Conservation (phyloP, 805 yeast species). For the Sporopachydermia lactativora region DNA sequence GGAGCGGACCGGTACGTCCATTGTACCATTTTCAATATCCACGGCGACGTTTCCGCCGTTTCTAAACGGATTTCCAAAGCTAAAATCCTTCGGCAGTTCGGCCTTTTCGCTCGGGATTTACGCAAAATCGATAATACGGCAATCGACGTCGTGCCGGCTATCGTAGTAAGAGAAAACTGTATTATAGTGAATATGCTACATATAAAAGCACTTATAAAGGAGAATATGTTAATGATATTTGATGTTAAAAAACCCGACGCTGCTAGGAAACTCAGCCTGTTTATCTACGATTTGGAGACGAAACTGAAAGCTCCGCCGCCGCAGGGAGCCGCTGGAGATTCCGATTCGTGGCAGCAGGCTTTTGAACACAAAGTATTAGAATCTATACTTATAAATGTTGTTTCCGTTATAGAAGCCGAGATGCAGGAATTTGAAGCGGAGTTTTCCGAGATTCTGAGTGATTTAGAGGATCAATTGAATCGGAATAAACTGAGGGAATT, state of each 20-base stretch:
- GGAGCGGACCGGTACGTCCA: conserved; percentile 23
- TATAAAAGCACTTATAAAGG: conserved; percentile 45
- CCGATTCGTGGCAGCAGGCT: conserved; percentile 23
- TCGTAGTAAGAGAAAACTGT: conserved; percentile 42
- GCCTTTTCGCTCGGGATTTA: conserved; percentile 73
- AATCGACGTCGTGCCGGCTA: conserved; percentile 51
- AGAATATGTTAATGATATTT: conserved; percentile 45
- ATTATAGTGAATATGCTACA: conserved; percentile 49
- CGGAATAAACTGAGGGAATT: conserved; percentile 61
- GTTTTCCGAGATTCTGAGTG: conserved; percentile 52
- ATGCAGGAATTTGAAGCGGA: conserved; percentile 39
- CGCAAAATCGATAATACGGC: conserved; percentile 64
- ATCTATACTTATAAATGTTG: conserved; percentile 66
- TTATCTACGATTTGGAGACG: conserved; percentile 74
- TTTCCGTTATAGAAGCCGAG: conserved; percentile 68
- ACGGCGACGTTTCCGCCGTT: conserved; percentile 45
- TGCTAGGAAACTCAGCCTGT: conserved; percentile 58
- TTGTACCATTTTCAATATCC: conserved; percentile 44
- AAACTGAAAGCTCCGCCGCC: conserved; percentile 34
- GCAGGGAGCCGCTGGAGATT: conserved; percentile 11
- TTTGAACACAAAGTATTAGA: conserved; percentile 81
- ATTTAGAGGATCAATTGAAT: conserved; percentile 68
- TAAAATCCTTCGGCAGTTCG: conserved; percentile 45
- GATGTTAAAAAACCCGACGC: conserved; percentile 39
- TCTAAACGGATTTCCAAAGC: conserved; percentile 42